phyloP scores from a whole-genome alignment of 306 rosid genomes.

The Vigna hirtella region DNA sequence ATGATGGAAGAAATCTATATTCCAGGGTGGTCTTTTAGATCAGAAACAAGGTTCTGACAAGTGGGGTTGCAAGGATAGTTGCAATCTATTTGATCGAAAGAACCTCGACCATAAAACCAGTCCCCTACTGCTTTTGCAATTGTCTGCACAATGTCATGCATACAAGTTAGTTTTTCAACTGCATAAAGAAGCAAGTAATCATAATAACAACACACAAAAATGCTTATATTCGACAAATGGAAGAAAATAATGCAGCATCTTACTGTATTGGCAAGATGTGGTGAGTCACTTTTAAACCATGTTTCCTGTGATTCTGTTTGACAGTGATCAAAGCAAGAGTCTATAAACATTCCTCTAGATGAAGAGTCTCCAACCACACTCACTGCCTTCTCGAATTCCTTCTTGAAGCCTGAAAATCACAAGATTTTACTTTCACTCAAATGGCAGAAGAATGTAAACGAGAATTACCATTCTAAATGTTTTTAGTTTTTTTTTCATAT shows the following conservation, averaged over 20 bases:
- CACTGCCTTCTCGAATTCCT: slow-evolving; percentile 66
- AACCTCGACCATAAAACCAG: slow-evolving; percentile 73
- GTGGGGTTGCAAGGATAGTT: slow-evolving; percentile 93
- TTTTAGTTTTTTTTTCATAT: neutral
- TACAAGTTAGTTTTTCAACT: slow-evolving; percentile 35
- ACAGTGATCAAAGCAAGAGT: slow-evolving; percentile 92
- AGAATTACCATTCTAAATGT: neutral
- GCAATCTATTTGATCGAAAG: slow-evolving; percentile 71
- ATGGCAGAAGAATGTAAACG: neutral
- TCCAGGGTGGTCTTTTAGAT: slow-evolving; percentile 43
- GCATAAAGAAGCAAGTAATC: neutral
- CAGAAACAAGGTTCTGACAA: slow-evolving; percentile 66
- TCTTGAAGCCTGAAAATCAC: slow-evolving; percentile 63
- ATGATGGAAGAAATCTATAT: slow-evolving; percentile 42
- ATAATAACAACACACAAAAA: neutral
- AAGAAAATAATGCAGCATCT: slow-evolving; percentile 13
- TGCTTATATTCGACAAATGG: neutral
- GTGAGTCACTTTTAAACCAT: slow-evolving; percentile 72
- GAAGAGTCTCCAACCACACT: slow-evolving; percentile 44
- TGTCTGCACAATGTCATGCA: slow-evolving; percentile 59
- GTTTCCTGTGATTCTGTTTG: slow-evolving; percentile 88
- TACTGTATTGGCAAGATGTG: slow-evolving; percentile 67
- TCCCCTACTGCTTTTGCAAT: slow-evolving; percentile 86
- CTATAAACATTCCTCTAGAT: slow-evolving; percentile 74
- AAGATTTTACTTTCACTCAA: neutral